Conservation (phyloP, 2,329 filamentous ascomycete species). For the Paecilomyces variotii region DNA sequence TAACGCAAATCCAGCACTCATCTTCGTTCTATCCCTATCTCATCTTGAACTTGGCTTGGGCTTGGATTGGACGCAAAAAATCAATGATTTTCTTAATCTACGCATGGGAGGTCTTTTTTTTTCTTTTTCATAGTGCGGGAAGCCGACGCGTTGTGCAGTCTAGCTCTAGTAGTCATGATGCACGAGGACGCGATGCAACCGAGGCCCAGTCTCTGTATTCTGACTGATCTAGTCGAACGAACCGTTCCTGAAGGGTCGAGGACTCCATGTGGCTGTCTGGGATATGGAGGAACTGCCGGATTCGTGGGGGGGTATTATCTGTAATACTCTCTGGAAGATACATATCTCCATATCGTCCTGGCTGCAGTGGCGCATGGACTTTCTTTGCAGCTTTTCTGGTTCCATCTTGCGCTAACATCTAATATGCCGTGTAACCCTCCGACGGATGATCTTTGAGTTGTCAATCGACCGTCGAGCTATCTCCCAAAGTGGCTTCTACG, state of each 20-base stretch:
- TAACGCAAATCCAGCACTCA: background rate
- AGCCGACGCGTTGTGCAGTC: background rate
- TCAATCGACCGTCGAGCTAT: background rate
- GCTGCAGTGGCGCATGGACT: background rate
- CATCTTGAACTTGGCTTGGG: background rate
- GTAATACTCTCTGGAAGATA: background rate
- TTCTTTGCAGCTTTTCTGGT: background rate
- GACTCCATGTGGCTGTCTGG: background rate
- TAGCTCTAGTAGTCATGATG: background rate
- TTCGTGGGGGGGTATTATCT: background rate
- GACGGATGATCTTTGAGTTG: background rate
- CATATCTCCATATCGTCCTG: background rate
- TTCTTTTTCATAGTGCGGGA: background rate
- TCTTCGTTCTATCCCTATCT: background rate
- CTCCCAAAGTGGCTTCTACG: background rate
- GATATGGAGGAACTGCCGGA: background rate
- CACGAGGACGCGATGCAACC: background rate
- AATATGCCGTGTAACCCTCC: background rate
- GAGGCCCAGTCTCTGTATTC: background rate
- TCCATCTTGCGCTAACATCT: background rate
- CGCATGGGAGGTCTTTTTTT: background rate
- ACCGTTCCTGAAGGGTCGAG: background rate
- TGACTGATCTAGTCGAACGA: background rate
- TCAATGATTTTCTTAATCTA: background rate
- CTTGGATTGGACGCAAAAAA: background rate